Percentiles rank a stretch among this genome's conserved stretches.
Conservation (phyloP, 805 yeast genomes). For the Clavispora carvajalis region DNA sequence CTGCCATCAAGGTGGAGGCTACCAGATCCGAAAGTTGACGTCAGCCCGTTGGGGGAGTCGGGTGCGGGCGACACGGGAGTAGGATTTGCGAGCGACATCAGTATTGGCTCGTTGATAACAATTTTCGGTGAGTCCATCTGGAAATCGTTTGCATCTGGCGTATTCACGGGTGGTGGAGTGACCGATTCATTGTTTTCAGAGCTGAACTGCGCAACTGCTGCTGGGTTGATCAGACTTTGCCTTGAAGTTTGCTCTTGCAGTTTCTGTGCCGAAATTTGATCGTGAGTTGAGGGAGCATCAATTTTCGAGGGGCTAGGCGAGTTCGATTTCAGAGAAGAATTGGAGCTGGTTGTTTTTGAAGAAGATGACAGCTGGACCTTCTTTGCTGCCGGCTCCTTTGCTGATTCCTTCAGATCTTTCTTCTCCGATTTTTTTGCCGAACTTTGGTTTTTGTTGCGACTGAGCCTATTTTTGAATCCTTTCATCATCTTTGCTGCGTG, state of each 20-base stretch:
- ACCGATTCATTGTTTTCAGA: neutral
- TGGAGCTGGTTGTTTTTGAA: slow-evolving; percentile 13
- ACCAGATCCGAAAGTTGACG: slow-evolving; percentile 1
- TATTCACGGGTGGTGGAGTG: slow-evolving; percentile 1
- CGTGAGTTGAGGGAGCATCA: slow-evolving; percentile 1
- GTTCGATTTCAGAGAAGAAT: slow-evolving; percentile 22
- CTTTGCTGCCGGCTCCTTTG: slow-evolving; percentile 24
- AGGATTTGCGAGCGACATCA: slow-evolving; percentile 9
- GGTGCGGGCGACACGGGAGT: slow-evolving; percentile 17
- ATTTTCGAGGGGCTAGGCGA: slow-evolving; percentile 33
- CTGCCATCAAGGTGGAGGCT: slow-evolving; percentile 10
- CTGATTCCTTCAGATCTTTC: slow-evolving; percentile 29
- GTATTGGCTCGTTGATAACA: slow-evolving; percentile 16
- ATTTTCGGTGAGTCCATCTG: slow-evolving; percentile 11
- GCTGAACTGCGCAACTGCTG: slow-evolving; percentile 1
- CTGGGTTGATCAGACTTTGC: neutral
- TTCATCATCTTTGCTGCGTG: slow-evolving; percentile 54
- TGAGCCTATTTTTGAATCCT: slow-evolving; percentile 58
- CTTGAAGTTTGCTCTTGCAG: neutral
- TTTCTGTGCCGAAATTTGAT: neutral
- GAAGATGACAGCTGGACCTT: slow-evolving; percentile 6
- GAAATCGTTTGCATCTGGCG: neutral
- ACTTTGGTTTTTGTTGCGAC: slow-evolving; percentile 35
- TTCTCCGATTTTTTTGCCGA: slow-evolving; percentile 28
- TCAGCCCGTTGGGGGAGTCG: slow-evolving; percentile 8